Evolutionary conservation across 2,329 filamentous ascomycete genomes (phyloP), one percentile per base, ranked within the genome.

Genomic region (Pseudonectria foliicola): DNA sequence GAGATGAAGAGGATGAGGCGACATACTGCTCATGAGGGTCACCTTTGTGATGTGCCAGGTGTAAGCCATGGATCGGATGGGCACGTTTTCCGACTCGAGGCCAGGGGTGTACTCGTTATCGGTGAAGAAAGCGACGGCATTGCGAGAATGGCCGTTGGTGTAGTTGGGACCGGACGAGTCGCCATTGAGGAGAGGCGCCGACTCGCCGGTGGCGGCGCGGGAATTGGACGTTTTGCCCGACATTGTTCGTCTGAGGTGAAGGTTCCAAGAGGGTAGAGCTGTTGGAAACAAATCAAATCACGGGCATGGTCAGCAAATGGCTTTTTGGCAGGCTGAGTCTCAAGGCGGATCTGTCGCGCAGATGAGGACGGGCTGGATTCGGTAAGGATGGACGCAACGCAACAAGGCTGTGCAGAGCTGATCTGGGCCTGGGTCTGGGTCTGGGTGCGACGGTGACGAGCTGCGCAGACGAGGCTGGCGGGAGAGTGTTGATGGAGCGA

Each of bases 1-100:
- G 13, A 8, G 6, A 18, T 16, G 26, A 16, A 13, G 32, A 31
- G 32, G 35, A 27, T 30, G 27, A 12, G 23, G 33, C 18, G 25
- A 70, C 73, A 46, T 66, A 77, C 75, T 77, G 59, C 74, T 77
- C 40, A 76, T 52, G 26, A 78, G 58, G 3, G 73, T 75, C 29
- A 72, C 66, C 60, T 78, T 78, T 49, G 62, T 59, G 43, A 76
- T 60, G 45, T 77, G 74, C 68, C 71, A 77, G 13, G 60, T 50
- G 37, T 70, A 63, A 23, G 71, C 71, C 7, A 66, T 56, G 42
- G 57, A 63, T 40, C 63, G 65, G 16, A 75, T 54, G 36, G 61
- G 55, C 14, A 60, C 40, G 40, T 69, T 74, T 13, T 63, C 45
- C 50, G 65, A 71, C 37, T 76, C 59, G 35, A 60, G 60, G 31